Conservation (phyloP, 2,329 filamentous ascomycete species). For the Trichophyton equinum region DNA sequence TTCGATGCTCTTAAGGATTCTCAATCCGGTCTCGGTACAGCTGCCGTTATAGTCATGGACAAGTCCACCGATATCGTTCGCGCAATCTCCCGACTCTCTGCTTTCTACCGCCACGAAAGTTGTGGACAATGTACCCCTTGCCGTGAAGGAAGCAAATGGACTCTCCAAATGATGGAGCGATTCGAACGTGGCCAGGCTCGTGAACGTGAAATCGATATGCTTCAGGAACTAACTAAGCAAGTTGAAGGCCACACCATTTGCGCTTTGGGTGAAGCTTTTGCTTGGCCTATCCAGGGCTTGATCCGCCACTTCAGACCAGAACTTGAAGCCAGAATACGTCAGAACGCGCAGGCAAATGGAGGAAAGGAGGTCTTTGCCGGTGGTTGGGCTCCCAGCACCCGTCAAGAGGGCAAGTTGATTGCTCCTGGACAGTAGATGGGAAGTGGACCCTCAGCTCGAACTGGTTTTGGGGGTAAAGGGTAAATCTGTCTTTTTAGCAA, state of each 20-base stretch:
- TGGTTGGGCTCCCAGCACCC: constrained; percentile 69
- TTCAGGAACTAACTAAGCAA: constrained; percentile 98
- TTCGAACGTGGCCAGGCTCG: constrained; percentile 86
- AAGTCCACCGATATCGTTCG: constrained; percentile 93
- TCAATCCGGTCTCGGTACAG: constrained; percentile 92
- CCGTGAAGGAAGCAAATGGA: constrained; percentile 98
- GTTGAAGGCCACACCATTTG: constrained; percentile 99
- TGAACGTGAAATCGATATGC: constrained; percentile 94
- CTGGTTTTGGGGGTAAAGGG: not conserved
- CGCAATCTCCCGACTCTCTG: constrained; percentile 79
- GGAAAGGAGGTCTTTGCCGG: constrained; percentile 62
- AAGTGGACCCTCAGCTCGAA: not conserved
- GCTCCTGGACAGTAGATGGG: constrained; percentile 67
- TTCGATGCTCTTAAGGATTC: constrained; percentile 97
- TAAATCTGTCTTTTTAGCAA: not conserved
- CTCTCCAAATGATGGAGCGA: constrained; percentile 94
- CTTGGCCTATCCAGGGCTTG: constrained; percentile 95
- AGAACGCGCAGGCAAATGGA: constrained; percentile 57
- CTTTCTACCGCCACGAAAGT: constrained; percentile 97
- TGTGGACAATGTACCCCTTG: constrained; percentile 99
- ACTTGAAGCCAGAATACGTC: constrained; percentile 78
- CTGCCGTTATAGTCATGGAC: constrained; percentile 98
- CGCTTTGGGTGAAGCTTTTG: constrained; percentile 92
- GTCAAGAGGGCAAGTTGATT: constrained; percentile 67
- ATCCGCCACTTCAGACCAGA: constrained; percentile 98